Evolutionary conservation across 495 filamentous ascomycete genomes (phyloP).

Genomic region (Neurospora sp.): DNA sequence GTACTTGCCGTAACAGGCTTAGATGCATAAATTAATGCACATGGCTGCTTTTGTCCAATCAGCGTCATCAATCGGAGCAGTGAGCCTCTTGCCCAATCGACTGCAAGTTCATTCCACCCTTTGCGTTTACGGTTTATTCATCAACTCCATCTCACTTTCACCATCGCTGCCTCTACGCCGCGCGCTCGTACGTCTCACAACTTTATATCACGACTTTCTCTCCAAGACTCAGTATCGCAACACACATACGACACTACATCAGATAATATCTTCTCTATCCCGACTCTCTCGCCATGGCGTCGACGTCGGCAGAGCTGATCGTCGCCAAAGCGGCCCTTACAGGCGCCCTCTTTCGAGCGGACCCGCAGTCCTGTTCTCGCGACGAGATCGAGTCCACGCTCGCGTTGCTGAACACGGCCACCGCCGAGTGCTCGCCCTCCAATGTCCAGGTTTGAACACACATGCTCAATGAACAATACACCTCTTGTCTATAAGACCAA

Average conservation of each 20-base stretch:
- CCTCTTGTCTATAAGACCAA: constrained; percentile 40
- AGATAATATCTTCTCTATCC: not conserved
- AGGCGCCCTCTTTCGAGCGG: constrained; percentile 63
- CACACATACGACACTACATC: not conserved
- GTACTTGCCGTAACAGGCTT: not conserved
- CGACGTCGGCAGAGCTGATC: constrained; percentile 63
- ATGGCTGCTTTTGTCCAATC: not conserved
- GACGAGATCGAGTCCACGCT: constrained; percentile 68
- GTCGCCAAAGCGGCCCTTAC: constrained; percentile 76
- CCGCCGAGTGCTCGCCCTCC: constrained; percentile 64
- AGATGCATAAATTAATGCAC: not conserved
- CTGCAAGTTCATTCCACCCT: not conserved
- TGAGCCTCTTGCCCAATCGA: not conserved
- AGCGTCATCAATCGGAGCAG: not conserved
- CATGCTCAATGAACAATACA: constrained; percentile 19
- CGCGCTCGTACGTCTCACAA: not conserved
- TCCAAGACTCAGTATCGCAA: not conserved
- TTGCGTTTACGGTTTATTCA: not conserved
- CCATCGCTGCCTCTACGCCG: not conserved
- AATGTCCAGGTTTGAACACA: constrained; percentile 93
- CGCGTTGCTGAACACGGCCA: constrained; percentile 51
- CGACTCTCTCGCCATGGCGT: constrained; percentile 42
- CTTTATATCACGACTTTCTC: not conserved
- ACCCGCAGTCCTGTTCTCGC: constrained; percentile 59
- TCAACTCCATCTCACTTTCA: not conserved